Evolutionary conservation across 164 flowering plant species (phyloP).

Genomic region (grape (Vitis vinifera)): ASM3070453v1 NC_081811.1:855001-855500

Average conservation of each 20-base stretch:
- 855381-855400: no score
- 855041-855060: slow-evolving; percentile 99
- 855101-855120: slow-evolving; percentile 99
- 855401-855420: not conserved
- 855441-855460: not conserved
- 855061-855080: slow-evolving; percentile 98
- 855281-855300: not conserved
- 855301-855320: not conserved
- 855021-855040: slow-evolving; percentile 94
- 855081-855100: slow-evolving; percentile 88
- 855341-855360: no score
- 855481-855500: not conserved
- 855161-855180: slow-evolving; percentile 47
- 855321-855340: not conserved
- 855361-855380: no score
- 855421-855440: not conserved
- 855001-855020: slow-evolving; percentile 82
- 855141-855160: slow-evolving; percentile 97
- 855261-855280: no score
- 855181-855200: slow-evolving; percentile 4
- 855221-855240: not conserved
- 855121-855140: slow-evolving; percentile 97
- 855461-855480: slow-evolving; percentile 1
- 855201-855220: not conserved
- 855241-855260: no score